phyloP scores from a whole-genome alignment of 2,329 filamentous ascomycete species.

The Alternaria angustiovoidea region DNA sequence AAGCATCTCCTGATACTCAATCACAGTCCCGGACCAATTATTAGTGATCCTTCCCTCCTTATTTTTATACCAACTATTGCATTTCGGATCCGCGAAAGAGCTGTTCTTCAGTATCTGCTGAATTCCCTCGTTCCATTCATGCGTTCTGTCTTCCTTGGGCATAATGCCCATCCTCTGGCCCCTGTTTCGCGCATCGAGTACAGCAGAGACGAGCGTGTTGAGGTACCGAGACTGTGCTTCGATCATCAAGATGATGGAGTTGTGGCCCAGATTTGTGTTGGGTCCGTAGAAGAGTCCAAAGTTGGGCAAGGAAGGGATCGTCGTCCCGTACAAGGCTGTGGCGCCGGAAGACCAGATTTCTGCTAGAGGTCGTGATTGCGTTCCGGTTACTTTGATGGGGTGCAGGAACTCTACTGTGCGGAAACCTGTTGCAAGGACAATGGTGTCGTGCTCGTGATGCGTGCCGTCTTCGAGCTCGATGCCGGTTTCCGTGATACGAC shows the following conservation, averaged over 20 bases:
- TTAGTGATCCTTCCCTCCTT: slow-evolving; percentile 64
- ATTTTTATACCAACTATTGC: slow-evolving; percentile 66
- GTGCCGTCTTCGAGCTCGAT: slow-evolving; percentile 55
- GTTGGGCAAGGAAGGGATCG: slow-evolving; percentile 62
- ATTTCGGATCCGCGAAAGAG: slow-evolving; percentile 63
- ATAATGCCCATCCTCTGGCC: slow-evolving; percentile 55
- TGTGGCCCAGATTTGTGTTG: slow-evolving; percentile 64
- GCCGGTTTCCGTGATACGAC: slow-evolving; percentile 56
- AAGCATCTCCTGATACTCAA: slow-evolving; percentile 63
- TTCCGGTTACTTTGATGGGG: slow-evolving; percentile 63
- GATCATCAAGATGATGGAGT: slow-evolving; percentile 69
- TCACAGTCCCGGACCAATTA: slow-evolving; percentile 63
- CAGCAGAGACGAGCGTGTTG: slow-evolving; percentile 58
- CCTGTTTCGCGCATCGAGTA: slow-evolving; percentile 55
- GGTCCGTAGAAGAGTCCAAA: slow-evolving; percentile 67
- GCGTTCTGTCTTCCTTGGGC: slow-evolving; percentile 53
- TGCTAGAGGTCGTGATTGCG: slow-evolving; percentile 55
- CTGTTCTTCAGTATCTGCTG: slow-evolving; percentile 56
- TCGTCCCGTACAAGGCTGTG: slow-evolving; percentile 60
- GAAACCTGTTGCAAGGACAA: slow-evolving; percentile 68
- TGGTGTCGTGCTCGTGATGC: slow-evolving; percentile 62
- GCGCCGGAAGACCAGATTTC: slow-evolving; percentile 62
- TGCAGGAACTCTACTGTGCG: slow-evolving; percentile 66
- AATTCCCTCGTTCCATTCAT: slow-evolving; percentile 57
- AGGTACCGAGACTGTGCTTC: slow-evolving; percentile 66